Evolutionary conservation across 2,329 filamentous ascomycete genomes (phyloP), one percentile per base, ranked within the genome.

Genomic region (Nemania abortiva): DNA sequence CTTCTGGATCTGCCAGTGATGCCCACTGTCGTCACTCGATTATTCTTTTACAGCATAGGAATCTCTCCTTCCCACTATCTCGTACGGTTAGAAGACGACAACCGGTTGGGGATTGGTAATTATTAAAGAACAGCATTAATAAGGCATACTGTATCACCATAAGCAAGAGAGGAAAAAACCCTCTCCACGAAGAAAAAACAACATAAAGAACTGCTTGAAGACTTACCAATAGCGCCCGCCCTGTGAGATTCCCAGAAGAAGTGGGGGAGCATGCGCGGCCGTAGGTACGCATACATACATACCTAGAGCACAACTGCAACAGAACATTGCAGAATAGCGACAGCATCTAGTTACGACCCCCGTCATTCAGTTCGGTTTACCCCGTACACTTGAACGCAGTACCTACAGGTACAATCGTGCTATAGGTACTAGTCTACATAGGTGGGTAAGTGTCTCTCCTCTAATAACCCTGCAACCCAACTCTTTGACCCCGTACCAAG

Each of bases 401-500:
- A 56, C 34, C 20, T 42, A 55, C 27, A 45, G 7, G 29, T 37
- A 56, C n/a, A 10, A 18, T 24, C 27, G 34, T 31, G 39, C 24
- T 45, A 34, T 59, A 54, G 47, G 55, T 65, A 58, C 63, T 63
- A 49, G 50, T 4, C 34, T 37, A 54, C 6, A 5, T 37, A 24
- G 52, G 52, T 57, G 49, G 22, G 52, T n/a, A 34, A 49, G 52
- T 37, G 34, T 49, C 60, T 10, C 54, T 53, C 20, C 62, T 58
- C 63, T 64, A n/a, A 37, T 52, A 62, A 59, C 63, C 63, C 52
- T 60, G 64, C 60, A 59, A 67, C 58, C 67, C 59, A 67, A 67
- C 63, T 54, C 64, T 70, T 70, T 70, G 62, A 70, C 60, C 57
- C 64, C 34, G 55, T 66, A 59, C 63, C 63, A 66, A 42, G 62